Percentiles rank a stretch among this genome's conserved stretches.
Conservation (phyloP, 164 flowering plant genomes). For the Stephania japonica region DNA sequence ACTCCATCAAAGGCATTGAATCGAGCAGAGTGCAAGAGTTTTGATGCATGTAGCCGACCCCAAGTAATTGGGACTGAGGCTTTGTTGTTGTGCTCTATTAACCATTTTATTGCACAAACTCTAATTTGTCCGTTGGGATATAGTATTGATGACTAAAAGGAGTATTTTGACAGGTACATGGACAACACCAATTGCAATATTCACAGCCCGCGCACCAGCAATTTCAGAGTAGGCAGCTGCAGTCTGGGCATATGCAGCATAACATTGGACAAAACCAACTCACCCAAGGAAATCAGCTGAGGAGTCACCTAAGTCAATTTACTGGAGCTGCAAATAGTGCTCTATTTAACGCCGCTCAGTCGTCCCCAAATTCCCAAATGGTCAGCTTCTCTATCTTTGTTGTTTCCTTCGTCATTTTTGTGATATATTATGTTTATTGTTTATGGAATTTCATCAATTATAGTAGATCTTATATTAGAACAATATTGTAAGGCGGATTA, state of each 20-base stretch:
- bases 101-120: neutral
- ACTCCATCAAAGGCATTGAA: too few species aligned
- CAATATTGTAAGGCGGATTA: neutral
- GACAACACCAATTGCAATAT: slow-evolving; percentile 80
- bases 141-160: slow-evolving; percentile 4
- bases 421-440: too few species aligned
- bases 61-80: too few species aligned
- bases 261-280: slow-evolving; percentile 74
- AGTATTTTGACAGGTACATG: slow-evolving; percentile 39
- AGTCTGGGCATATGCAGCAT: slow-evolving; percentile 70
- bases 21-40: too few species aligned
- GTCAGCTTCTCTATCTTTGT: slow-evolving; percentile 30
- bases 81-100: too few species aligned
- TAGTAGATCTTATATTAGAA: too few species aligned
- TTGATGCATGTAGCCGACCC: too few species aligned
- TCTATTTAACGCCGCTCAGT: slow-evolving; percentile 78
- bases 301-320: slow-evolving; percentile 73
- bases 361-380: slow-evolving; percentile 72
- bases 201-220: slow-evolving; percentile 88
- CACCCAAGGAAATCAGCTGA: slow-evolving; percentile 74
- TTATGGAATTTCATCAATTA: too few species aligned
- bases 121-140: neutral
- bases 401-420: neutral
- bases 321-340: slow-evolving; percentile 67
- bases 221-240: slow-evolving; percentile 69